phyloP scores from a whole-genome alignment of 2,329 filamentous ascomycete species.

The Colletotrichum scovillei region DNA sequence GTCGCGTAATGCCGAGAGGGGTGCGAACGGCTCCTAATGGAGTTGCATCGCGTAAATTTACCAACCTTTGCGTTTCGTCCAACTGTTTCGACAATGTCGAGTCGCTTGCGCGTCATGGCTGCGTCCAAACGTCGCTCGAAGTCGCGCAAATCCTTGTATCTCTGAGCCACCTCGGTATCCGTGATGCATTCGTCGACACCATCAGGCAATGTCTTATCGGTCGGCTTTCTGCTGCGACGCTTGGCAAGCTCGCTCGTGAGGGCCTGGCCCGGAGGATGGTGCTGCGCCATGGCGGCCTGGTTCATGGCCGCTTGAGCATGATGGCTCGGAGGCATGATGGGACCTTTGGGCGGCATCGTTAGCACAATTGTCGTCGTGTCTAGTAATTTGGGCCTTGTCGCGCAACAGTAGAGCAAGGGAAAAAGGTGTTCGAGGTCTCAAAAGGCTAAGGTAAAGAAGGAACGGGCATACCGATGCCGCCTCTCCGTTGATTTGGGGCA shows the following conservation, averaged over 20 bases:
- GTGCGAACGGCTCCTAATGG: background rate
- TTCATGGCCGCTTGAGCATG: conserved; percentile 64
- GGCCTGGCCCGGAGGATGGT: conserved; percentile 60
- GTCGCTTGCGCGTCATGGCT: conserved; percentile 90
- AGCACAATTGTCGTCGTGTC: conserved; percentile 9
- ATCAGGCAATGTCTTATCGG: conserved; percentile 94
- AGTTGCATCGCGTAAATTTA: background rate
- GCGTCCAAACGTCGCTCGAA: conserved; percentile 91
- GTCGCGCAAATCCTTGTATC: conserved; percentile 87
- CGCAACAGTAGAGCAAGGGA: background rate
- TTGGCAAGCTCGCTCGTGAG: conserved; percentile 64
- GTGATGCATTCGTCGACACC: conserved; percentile 86
- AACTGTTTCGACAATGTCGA: conserved; percentile 88
- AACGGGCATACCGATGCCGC: conserved; percentile 61
- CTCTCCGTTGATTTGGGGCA: conserved; percentile 59
- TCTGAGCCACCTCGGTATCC: conserved; percentile 75
- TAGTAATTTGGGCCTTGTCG: background rate
- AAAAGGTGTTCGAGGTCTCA: background rate
- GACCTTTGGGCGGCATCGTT: conserved; percentile 50
- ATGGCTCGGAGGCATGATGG: conserved; percentile 66
- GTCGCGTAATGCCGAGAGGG: background rate
- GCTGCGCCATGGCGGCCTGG: conserved; percentile 63
- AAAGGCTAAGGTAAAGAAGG: conserved; percentile 20
- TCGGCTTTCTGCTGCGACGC: conserved; percentile 87
- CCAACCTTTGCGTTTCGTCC: conserved; percentile 77